Base-by-base conservation (phyloP, 164 flowering plant genomes). In the Santalum album region DNA sequence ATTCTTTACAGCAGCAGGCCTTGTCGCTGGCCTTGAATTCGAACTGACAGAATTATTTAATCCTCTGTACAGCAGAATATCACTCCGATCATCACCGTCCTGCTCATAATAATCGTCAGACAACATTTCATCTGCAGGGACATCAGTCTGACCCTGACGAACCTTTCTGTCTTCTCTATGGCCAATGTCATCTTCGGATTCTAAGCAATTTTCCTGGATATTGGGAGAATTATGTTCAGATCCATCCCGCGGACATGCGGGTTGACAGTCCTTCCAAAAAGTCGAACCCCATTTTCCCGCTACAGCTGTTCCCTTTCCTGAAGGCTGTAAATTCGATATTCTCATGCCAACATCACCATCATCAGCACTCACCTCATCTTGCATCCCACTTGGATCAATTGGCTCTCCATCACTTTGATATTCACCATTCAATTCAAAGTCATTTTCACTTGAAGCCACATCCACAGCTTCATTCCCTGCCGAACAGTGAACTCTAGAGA, bases 21-120 rank as follows among this genome's bases (percentile, higher is more conserved):
- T 78, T 15, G 77, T 29, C 22, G 56, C 70, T 12, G 73, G 68
- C 62, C 70, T 73, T 66, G 49, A 53, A n/a, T n/a, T n/a, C n/a
- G n/a, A n/a, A n/a, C n/a, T n/a, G n/a, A n/a, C n/a, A 7, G 90
- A 32, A 6, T 67, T 59, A 20, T 73, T 80, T 25, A 66, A 22
- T 35, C 74, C 79, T 63, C 73, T 82, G 49, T 71, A 73, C 51
- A 69, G 81, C 58, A 79, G 19, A 11, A 80, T 69, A 60, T 90
- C 97, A 66, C 80, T 87, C 51, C 71, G 95, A 39, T 90, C 95
- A 59, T 87, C 92, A 21, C 90, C 97, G 68, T 90, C 99, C 72
- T 82, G 95, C 66, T 94, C 99, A 64, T 90, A 94, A 60, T 94
- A 94, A 64, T 94, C 97, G 82, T 94, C 99, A 65, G 97, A 94